These are phyloP conservation scores for Podospora fimiseda DNA, from an alignment of 495 filamentous ascomycete genomes.

Conservation along the genomic window DNA sequence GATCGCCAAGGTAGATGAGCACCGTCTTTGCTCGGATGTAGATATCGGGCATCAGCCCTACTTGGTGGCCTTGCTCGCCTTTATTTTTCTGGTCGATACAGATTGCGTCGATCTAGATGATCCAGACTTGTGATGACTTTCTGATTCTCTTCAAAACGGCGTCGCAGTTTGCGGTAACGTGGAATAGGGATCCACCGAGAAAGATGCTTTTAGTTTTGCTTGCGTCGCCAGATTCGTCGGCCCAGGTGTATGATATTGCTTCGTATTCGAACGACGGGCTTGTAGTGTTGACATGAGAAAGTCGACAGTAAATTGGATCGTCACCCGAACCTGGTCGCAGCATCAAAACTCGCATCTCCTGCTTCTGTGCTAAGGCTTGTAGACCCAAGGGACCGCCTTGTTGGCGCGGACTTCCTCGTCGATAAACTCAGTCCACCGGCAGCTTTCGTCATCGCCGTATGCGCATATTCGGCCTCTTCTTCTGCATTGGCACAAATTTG, in stretches of 20 bases:
- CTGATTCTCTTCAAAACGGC: not conserved
- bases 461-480: no score
- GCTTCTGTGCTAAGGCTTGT: no score
- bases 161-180: conserved; percentile 10
- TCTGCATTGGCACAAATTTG: no score
- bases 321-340: not conserved
- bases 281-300: not conserved
- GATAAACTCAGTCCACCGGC: no score
- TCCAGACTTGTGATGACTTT: not conserved
- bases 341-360: not conserved
- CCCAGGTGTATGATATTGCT: conserved; percentile 14
- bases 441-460: no score
- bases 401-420: no score
- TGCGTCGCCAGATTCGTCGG: not conserved
- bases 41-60: conserved; percentile 25
- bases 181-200: not conserved
- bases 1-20: conserved; percentile 23
- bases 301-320: not conserved
- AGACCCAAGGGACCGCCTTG: no score
- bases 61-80: conserved; percentile 19
- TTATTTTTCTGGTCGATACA: conserved; percentile 27
- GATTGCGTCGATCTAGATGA: conserved; percentile 28
- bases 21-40: conserved; percentile 20
- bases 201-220: not conserved
- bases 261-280: conserved; percentile 3